Percentiles rank a stretch among this genome's conserved stretches.
Evolutionary conservation across 257 asterid species (phyloP).

Genomic region (Solanum bulbocastanum): DNA sequence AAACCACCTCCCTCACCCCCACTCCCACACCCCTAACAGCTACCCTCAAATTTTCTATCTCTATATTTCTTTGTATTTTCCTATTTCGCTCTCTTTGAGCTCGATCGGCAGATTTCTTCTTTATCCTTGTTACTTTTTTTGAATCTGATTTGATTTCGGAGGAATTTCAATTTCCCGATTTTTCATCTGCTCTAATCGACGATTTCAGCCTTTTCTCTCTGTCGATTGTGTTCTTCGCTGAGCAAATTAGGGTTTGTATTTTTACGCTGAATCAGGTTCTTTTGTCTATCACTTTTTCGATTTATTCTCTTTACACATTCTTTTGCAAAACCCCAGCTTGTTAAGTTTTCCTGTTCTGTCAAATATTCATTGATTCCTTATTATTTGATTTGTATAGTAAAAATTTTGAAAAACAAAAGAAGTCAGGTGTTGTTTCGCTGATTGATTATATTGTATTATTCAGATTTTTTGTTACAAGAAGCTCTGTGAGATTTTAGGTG

Average conservation of each 20-base stretch:
- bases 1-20: not conserved
- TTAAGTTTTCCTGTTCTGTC: not conserved
- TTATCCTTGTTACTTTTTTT: not conserved
- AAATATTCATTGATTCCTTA: conserved; percentile 26
- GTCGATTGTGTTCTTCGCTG: conserved; percentile 13
- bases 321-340: conserved; percentile 18
- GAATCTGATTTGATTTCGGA: not conserved
- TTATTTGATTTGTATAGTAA: conserved; percentile 14
- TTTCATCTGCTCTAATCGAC: conserved; percentile 10
- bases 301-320: not conserved
- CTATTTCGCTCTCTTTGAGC: not conserved
- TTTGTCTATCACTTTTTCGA: not conserved
- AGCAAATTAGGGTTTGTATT: not conserved
- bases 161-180: not conserved
- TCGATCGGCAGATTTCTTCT: not conserved
- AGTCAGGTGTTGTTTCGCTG: conserved; percentile 9
- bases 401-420: not conserved
- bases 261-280: not conserved
- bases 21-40: not conserved
- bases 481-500: conserved; percentile 89
- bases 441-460: not conserved
- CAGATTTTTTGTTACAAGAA: conserved; percentile 25
- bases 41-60: not conserved
- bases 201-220: conserved; percentile 14
- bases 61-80: not conserved